These are phyloP conservation scores for Xylariaceae sp. DNA, from an alignment of 2,329 filamentous ascomycete species.

Conservation along the genomic window DNA sequence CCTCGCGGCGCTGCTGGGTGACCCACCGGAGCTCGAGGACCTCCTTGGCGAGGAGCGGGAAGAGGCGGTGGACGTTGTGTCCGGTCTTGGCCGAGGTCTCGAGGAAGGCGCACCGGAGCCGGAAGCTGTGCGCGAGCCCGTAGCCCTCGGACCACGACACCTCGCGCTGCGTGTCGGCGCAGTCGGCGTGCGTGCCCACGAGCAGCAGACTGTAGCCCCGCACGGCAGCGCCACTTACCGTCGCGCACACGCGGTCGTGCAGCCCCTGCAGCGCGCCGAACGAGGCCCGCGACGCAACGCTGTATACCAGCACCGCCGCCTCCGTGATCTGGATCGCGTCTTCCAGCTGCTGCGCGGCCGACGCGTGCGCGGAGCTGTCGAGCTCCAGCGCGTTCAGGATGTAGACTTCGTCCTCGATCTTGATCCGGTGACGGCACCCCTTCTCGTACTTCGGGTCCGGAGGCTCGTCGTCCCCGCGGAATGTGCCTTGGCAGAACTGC, in stretches of 20 bases:
- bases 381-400: conserved; percentile 43
- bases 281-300: conserved; percentile 33
- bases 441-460: conserved; percentile 33
- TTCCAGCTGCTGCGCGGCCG: conserved; percentile 38
- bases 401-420: conserved; percentile 38
- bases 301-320: conserved; percentile 39
- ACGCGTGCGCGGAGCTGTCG: conserved; percentile 37
- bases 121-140: conserved; percentile 28
- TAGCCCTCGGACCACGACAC: conserved; percentile 40
- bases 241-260: conserved; percentile 30
- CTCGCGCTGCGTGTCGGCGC: conserved; percentile 31
- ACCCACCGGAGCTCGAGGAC: conserved; percentile 37
- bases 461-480: conserved; percentile 29
- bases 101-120: conserved; percentile 32
- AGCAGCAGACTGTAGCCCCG: conserved; percentile 40
- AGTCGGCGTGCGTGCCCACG: conserved; percentile 42
- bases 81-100: conserved; percentile 42
- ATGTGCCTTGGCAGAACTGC: conserved; percentile 39
- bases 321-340: conserved; percentile 46
- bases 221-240: conserved; percentile 35
- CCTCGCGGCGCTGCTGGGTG: conserved; percentile 29
- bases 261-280: conserved; percentile 21
- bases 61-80: conserved; percentile 40
- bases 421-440: conserved; percentile 40
- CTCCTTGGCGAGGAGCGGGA: conserved; percentile 39